Conservation (phyloP, 371 early-diverging fungal genomes). For the Actinomortierella ambigua region DNA sequence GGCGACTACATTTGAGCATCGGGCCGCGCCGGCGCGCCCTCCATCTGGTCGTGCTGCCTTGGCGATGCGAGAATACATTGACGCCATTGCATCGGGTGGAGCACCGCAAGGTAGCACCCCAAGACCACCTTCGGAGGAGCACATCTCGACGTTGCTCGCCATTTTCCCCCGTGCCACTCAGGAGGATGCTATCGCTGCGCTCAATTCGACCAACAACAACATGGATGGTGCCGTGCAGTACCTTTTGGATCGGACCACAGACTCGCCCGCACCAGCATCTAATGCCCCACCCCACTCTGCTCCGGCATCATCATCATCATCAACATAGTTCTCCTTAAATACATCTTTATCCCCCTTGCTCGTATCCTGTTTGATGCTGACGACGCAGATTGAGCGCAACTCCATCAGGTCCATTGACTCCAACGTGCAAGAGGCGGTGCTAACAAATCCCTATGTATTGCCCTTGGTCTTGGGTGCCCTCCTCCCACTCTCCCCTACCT, state of each 20-base stretch:
- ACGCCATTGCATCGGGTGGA: constrained; percentile 53
- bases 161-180: constrained; percentile 66
- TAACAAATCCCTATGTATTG: too few species aligned
- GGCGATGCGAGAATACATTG: constrained; percentile 52
- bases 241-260: constrained; percentile 22
- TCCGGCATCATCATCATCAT: neutral
- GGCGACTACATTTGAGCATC: constrained; percentile 51
- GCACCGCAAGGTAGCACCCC: constrained; percentile 46
- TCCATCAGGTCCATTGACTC: neutral
- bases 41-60: neutral
- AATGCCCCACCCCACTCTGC: too few species aligned
- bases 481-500: too few species aligned
- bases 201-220: constrained; percentile 59
- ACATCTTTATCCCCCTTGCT: too few species aligned
- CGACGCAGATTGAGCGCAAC: neutral
- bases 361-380: too few species aligned
- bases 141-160: constrained; percentile 53
- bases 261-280: neutral
- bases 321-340: neutral
- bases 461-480: too few species aligned
- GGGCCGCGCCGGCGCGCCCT: constrained; percentile 15
- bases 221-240: constrained; percentile 56
- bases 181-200: constrained; percentile 58
- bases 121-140: constrained; percentile 54
- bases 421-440: neutral